Percentiles rank a stretch among this genome's conserved stretches.
These are phyloP conservation scores for Leccinum aurantiacum DNA, from an alignment of 768 basidiomycete genomes.

Conservation along the genomic window DNA sequence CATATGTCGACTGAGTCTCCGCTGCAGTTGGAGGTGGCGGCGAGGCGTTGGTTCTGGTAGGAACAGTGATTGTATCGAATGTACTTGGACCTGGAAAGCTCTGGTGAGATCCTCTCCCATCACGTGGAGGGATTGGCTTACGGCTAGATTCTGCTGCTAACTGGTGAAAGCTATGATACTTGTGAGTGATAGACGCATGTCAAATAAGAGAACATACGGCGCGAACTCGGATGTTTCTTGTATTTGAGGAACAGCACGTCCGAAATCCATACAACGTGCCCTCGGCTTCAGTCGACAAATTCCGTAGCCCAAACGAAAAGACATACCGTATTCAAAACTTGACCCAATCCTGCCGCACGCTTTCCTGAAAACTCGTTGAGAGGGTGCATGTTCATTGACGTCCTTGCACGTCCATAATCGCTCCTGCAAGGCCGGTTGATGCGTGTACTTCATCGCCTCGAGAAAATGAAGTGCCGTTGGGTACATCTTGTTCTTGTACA, in stretches of 20 bases:
- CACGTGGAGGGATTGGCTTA: constrained; percentile 38
- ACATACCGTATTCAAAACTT: constrained; percentile 50
- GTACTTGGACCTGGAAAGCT: constrained; percentile 68
- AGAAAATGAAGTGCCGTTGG: constrained; percentile 72
- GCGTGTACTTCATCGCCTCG: constrained; percentile 70
- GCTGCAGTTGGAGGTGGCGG: constrained; percentile 78
- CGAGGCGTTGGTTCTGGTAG: constrained; percentile 55
- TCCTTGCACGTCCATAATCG: constrained; percentile 47
- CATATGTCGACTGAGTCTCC: constrained; percentile 86
- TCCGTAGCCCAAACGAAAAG: no score
- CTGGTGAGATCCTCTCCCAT: constrained; percentile 12
- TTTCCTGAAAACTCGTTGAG: constrained; percentile 33
- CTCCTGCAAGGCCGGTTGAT: constrained; percentile 54
- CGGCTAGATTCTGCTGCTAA: constrained; percentile 86
- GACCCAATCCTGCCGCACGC: constrained; percentile 57
- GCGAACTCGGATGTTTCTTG: constrained; percentile 62
- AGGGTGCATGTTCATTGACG: constrained; percentile 37
- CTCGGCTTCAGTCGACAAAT: no score
- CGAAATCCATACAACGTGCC: constrained; percentile 52
- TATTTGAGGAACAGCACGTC: constrained; percentile 67
- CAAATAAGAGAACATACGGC: constrained; percentile 15
- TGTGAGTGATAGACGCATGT: no score
- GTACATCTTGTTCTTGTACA: constrained; percentile 54
- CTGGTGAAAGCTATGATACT: constrained; percentile 39
- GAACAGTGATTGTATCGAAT: constrained; percentile 74